Conservation (phyloP, 495 filamentous ascomycete species). For the Aspergillus baeticus region DNA sequence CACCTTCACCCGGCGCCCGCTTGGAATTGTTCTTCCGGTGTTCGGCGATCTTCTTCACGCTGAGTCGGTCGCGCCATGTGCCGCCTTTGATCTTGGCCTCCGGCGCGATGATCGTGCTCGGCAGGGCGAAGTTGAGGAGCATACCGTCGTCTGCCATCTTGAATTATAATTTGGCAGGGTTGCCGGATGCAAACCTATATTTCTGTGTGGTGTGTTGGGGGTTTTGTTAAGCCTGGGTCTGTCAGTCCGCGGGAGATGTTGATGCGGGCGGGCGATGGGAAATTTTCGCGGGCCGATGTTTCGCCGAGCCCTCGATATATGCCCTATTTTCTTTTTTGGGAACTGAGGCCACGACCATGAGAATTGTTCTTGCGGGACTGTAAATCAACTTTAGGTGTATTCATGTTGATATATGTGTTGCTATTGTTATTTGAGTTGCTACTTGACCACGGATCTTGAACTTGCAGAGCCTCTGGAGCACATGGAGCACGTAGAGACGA, state of each 20-base stretch:
- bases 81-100: conserved; percentile 80
- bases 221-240: not conserved
- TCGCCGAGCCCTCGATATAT: conserved; percentile 29
- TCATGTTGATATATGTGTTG: too few species aligned
- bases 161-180: conserved; percentile 8
- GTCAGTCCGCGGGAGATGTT: not conserved
- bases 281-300: conserved; percentile 36
- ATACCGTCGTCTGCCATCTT: conserved; percentile 92
- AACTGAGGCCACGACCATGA: not conserved
- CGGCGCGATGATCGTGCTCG: conserved; percentile 56
- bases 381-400: too few species aligned
- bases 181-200: too few species aligned
- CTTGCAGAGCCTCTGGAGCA: too few species aligned
- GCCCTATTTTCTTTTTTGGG: conserved; percentile 40
- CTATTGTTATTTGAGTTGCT: too few species aligned
- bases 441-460: too few species aligned
- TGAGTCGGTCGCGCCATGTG: conserved; percentile 82
- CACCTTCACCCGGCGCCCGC: not conserved
- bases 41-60: conserved; percentile 70
- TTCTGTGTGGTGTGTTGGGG: conserved; percentile 25
- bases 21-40: conserved; percentile 20
- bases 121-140: conserved; percentile 85
- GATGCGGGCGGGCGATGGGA: conserved; percentile 14
- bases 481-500: too few species aligned
- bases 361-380: too few species aligned